These are phyloP conservation scores for Wickerhamomyces sydowiorum DNA, from an alignment of 805 yeast genomes.

Conservation along the genomic window DNA sequence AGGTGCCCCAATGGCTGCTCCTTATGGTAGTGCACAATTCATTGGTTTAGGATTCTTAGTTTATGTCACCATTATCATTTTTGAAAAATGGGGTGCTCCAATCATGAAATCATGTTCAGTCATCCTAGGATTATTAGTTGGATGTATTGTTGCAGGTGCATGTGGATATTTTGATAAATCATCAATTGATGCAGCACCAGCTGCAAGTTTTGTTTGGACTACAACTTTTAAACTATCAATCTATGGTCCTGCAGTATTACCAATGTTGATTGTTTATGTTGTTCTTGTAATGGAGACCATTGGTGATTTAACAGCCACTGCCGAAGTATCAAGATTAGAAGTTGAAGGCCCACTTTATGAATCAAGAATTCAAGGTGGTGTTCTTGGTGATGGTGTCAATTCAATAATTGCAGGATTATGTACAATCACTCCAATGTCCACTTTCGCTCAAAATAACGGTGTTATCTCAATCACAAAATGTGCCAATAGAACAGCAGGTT, in stretches of 20 bases:
- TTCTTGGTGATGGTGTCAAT: conserved; percentile 81
- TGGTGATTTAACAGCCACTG: conserved; percentile 91
- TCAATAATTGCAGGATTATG: conserved; percentile 72
- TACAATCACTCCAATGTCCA: conserved; percentile 84
- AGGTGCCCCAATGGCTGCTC: conserved; percentile 50
- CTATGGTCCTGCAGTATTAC: conserved; percentile 83
- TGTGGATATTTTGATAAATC: conserved; percentile 70
- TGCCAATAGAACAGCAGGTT: conserved; percentile 78
- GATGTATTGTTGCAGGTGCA: conserved; percentile 91
- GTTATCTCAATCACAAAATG: conserved; percentile 88
- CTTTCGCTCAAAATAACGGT: conserved; percentile 94
- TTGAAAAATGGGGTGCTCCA: conserved; percentile 90
- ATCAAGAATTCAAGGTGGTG: conserved; percentile 88
- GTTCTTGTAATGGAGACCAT: conserved; percentile 87
- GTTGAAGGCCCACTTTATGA: conserved; percentile 80
- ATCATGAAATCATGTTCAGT: conserved; percentile 94
- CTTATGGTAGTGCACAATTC: conserved; percentile 88
- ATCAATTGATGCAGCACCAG: conserved; percentile 66
- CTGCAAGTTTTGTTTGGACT: conserved; percentile 84
- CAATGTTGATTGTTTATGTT: conserved; percentile 76
- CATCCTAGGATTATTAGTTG: conserved; percentile 74
- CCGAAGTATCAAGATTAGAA: conserved; percentile 81
- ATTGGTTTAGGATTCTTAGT: conserved; percentile 86
- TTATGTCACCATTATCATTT: conserved; percentile 61
- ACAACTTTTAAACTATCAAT: conserved; percentile 71